These are phyloP conservation scores for Cyberlindnera saturnus DNA, from an alignment of 805 yeast genomes.

Conservation along the genomic window DNA sequence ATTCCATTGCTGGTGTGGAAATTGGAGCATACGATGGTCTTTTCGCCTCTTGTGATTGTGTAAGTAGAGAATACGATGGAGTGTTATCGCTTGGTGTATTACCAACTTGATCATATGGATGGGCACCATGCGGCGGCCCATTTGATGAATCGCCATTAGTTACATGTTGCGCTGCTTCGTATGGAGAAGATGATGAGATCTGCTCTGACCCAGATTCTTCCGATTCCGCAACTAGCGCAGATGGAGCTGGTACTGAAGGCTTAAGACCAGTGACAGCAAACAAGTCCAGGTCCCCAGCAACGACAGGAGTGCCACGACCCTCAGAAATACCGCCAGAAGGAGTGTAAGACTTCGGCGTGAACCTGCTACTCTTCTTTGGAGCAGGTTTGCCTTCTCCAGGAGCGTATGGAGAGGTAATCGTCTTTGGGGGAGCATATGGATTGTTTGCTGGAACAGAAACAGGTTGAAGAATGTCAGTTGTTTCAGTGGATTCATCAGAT, in stretches of 20 bases:
- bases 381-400: neutral
- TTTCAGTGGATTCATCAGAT: neutral
- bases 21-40: no score
- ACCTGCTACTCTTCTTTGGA: conserved; percentile 12
- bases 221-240: neutral
- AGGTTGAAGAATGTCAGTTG: conserved; percentile 1
- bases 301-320: conserved; percentile 2
- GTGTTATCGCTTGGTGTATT: no score
- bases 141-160: no score
- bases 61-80: no score
- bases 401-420: conserved; percentile 2
- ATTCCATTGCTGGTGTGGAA: neutral
- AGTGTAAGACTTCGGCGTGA: conserved; percentile 12
- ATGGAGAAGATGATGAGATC: no score
- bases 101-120: neutral
- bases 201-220: neutral
- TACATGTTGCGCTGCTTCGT: no score
- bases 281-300: conserved; percentile 15
- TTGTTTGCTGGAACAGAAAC: neutral
- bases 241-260: conserved; percentile 3
- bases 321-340: conserved; percentile 2
- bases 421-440: conserved; percentile 2
- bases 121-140: no score
- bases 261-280: conserved; percentile 10
- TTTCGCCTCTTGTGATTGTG: no score